These are phyloP conservation scores for Yamadazyma membranifaciens DNA, from an alignment of 1,139 yeast species.

Conservation along the genomic window DNA sequence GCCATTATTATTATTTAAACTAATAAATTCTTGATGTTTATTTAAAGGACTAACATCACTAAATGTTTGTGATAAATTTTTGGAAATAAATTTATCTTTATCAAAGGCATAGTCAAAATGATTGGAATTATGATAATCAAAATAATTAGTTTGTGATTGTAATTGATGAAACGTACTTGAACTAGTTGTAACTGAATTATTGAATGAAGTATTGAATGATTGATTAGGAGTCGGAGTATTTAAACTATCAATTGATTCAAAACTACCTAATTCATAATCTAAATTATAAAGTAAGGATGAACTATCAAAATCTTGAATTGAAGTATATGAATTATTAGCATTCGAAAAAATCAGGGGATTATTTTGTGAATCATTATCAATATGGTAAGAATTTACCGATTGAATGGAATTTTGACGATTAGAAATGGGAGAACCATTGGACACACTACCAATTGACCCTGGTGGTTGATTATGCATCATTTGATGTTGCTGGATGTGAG, in stretches of 20 bases:
- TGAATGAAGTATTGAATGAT: conserved; percentile 3
- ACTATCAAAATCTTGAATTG: conserved; percentile 15
- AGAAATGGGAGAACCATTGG: conserved; percentile 5
- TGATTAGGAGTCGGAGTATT: conserved; percentile 10
- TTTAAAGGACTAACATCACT: conserved; percentile 4
- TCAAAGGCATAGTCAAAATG: conserved; percentile 17
- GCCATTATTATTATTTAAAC: background rate
- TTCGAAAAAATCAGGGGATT: conserved; percentile 10
- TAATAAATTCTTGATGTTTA: conserved; percentile 3
- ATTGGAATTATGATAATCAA: conserved; percentile 19
- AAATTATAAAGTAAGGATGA: conserved; percentile 22
- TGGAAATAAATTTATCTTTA: conserved; percentile 3
- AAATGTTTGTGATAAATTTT: conserved; percentile 1
- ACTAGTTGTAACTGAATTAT: conserved; percentile 9
- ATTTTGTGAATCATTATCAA: conserved; percentile 10
- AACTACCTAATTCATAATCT: conserved; percentile 28
- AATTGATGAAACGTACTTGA: conserved; percentile 9
- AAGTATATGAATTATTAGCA: conserved; percentile 12
- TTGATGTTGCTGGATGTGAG: background rate
- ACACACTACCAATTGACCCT: background rate
- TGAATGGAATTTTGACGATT: conserved; percentile 17
- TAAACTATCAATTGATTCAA: conserved; percentile 26
- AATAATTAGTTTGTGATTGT: conserved; percentile 16
- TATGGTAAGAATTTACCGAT: conserved; percentile 13
- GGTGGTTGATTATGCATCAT: background rate